These are phyloP conservation scores for Trametes hirsuta DNA, from an alignment of 1,284 basidiomycete species.

Conservation along the genomic window DNA sequence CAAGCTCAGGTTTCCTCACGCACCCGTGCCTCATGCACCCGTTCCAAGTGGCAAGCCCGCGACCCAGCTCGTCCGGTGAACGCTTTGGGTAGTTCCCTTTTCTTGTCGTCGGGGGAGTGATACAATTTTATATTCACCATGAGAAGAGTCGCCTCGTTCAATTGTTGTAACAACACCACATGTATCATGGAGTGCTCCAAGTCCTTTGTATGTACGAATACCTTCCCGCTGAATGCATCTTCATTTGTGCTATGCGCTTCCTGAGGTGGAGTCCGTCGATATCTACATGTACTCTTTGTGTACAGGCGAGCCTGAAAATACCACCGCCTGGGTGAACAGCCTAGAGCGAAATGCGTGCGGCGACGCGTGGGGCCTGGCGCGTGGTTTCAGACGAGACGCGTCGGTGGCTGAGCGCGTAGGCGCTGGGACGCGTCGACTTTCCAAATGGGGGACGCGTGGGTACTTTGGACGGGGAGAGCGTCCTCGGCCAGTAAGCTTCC, in stretches of 20 bases:
- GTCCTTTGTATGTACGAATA: slow-evolving; percentile 9
- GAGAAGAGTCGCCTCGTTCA: not conserved
- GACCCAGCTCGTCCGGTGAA: slow-evolving; percentile 44
- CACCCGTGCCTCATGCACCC: slow-evolving; percentile 72
- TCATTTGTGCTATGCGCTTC: no score
- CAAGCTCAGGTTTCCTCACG: slow-evolving; percentile 64
- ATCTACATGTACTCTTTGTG: no score
- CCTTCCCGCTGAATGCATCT: not conserved
- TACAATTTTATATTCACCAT: no score
- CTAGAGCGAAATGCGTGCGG: not conserved
- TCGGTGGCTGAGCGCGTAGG: slow-evolving; percentile 6
- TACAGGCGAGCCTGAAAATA: no score
- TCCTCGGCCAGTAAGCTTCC: not conserved
- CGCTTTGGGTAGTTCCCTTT: no score
- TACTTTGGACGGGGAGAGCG: slow-evolving; percentile 4
- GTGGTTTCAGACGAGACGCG: not conserved
- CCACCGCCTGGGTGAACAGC: no score
- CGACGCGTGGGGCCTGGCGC: not conserved
- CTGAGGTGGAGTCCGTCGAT: no score
- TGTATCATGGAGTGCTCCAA: not conserved
- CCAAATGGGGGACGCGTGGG: slow-evolving; percentile 17
- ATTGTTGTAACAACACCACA: not conserved
- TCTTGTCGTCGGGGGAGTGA: not conserved
- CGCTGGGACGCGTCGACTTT: slow-evolving; percentile 18
- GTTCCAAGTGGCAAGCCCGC: slow-evolving; percentile 57